Evolutionary conservation across 163 green algal species (phyloP).

Genomic region (Scenedesmus sp.): DNA sequence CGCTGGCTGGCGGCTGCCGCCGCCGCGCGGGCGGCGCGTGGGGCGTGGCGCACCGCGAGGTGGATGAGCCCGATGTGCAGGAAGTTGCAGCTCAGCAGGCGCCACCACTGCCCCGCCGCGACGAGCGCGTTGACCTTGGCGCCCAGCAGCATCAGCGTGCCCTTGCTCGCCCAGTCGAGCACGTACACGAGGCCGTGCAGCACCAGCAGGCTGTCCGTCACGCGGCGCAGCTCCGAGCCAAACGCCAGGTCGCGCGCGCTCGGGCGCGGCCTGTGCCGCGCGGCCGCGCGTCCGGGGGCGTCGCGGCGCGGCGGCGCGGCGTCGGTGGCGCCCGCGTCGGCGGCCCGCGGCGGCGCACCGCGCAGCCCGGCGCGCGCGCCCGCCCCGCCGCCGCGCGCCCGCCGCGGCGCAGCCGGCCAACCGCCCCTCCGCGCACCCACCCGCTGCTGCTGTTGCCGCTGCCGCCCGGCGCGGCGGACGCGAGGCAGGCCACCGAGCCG

Average conservation of each 20-base stretch:
- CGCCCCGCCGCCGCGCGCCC: too few species aligned
- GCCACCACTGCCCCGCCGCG: constrained; percentile 76
- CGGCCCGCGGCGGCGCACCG: too few species aligned
- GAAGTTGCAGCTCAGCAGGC: constrained; percentile 78
- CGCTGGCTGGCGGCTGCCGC: neutral
- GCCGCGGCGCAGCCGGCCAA: too few species aligned
- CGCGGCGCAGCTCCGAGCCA: constrained; percentile 56
- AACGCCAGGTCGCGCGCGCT: constrained; percentile 50
- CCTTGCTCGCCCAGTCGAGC: constrained; percentile 60
- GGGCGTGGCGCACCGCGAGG: constrained; percentile 57
- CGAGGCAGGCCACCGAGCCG: neutral
- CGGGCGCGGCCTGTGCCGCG: too few species aligned
- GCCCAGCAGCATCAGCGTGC: constrained; percentile 65
- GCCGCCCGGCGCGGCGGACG: neutral
- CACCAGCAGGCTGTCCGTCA: constrained; percentile 73
- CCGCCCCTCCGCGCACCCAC: too few species aligned
- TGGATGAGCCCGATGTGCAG: constrained; percentile 82
- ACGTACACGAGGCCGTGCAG: constrained; percentile 64
- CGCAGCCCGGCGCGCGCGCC: too few species aligned
- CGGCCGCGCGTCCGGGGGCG: too few species aligned
- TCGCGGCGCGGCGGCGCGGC: too few species aligned
- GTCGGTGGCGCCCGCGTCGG: too few species aligned
- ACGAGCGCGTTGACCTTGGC: constrained; percentile 81
- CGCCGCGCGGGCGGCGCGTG: neutral
- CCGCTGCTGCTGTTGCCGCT: constrained; percentile 21